Evolutionary conservation across 106 monocot genomes (phyloP), one percentile per base, ranked within the genome.

Genomic region (Apostasia ramifera): DNA sequence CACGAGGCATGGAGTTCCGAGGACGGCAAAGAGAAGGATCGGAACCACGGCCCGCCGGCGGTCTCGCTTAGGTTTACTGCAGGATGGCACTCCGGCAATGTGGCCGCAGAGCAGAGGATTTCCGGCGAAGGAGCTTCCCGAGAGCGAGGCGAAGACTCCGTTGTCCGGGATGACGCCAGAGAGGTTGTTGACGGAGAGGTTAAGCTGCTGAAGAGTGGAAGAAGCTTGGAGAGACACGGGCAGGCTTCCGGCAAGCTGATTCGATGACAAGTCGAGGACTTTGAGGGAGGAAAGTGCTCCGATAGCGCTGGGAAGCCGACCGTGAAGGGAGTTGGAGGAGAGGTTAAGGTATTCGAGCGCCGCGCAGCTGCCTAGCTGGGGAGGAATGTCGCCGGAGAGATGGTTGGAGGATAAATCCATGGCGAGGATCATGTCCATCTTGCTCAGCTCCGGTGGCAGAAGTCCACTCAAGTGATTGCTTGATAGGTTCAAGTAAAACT

Each of bases 341-440:
- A 95, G 65, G 71, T 95, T 95, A 66, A 95, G 82, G 64, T 84
- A 80, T 45, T 95, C 91, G 7, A 95, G 73, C 1, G 88, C 91
- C 8, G 88, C 65, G 59, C 91, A 91, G 74, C 86, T 82, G 4
- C 82, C 85, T 8, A 95, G 73, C 65, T 95, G 95, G 1, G 88
- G 60, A 61, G 86, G 95, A 1, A 95, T 88, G 11, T 45, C 26
- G 50, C 88, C 91, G 2, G 84, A 80, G 67, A 95, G 61, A 10
- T 80, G 80, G 74, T 95, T 95, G 2, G 70, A 73, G 1, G 95
- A 95, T 13, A 95, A 39, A 67, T 95, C 95, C 53, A 95, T 6
- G 6, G 81, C 81, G 15, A 86, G 42, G 13, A 88, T 71, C 88
- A 83, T 91, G 51, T 91, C 84, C 86, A 95, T 84, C 71, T 91